Conservation (phyloP, 352 stramenopile genomes). For the Phytophthora europaea region DNA sequence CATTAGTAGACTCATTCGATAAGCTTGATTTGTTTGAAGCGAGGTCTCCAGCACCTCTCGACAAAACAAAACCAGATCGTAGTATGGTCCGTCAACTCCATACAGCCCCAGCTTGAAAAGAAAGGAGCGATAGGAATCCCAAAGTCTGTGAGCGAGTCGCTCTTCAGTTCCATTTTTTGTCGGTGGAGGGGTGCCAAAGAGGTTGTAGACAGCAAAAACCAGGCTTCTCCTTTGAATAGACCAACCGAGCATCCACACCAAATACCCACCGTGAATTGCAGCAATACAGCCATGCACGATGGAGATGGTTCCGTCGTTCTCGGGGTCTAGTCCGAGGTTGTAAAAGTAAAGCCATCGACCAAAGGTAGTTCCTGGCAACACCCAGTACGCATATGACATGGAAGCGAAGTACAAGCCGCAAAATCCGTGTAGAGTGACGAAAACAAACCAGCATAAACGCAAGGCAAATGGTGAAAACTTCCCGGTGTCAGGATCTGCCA, state of each 20-base stretch:
- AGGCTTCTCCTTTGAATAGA: slow-evolving; percentile 5
- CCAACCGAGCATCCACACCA: slow-evolving; percentile 26
- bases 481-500: neutral
- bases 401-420: slow-evolving; percentile 11
- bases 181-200: slow-evolving; percentile 1
- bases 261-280: slow-evolving; percentile 10
- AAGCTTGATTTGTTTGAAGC: slow-evolving; percentile 43
- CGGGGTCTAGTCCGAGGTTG: slow-evolving; percentile 15
- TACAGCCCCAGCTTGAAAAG: slow-evolving; percentile 3
- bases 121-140: neutral
- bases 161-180: neutral
- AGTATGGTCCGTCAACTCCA: slow-evolving; percentile 24
- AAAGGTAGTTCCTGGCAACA: slow-evolving; percentile 11
- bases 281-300: slow-evolving; percentile 10
- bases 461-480: slow-evolving; percentile 2
- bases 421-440: slow-evolving; percentile 16
- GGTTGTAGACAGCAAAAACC: slow-evolving; percentile 23
- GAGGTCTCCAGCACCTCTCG: slow-evolving; percentile 43
- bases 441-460: slow-evolving; percentile 14
- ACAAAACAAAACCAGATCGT: slow-evolving; percentile 33
- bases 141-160: neutral
- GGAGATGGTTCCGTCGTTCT: slow-evolving; percentile 24
- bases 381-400: slow-evolving; percentile 14
- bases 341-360: slow-evolving; percentile 21
- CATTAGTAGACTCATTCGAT: slow-evolving; percentile 38